Evolutionary conservation across 2,329 filamentous ascomycete species (phyloP).

Genomic region (Botryotinia calthae): DNA sequence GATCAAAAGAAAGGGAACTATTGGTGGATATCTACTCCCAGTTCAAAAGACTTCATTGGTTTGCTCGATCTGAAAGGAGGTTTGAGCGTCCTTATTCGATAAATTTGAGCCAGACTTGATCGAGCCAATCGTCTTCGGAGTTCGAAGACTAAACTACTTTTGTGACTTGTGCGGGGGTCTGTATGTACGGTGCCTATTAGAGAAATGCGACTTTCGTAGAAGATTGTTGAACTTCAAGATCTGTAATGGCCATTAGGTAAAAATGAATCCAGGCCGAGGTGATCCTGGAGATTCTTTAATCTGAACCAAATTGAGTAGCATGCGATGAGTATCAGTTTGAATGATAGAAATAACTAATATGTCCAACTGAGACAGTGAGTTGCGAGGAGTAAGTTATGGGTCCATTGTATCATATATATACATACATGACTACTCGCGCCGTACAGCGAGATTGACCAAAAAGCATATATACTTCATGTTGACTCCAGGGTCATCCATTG

Average conservation of each 20-base stretch:
- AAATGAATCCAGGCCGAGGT: not conserved
- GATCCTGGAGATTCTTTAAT: not conserved
- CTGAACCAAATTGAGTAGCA: conserved; percentile 6
- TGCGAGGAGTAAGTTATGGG: not conserved
- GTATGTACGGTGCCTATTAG: conserved; percentile 5
- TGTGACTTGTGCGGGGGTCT: conserved; percentile 11
- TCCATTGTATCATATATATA: not conserved
- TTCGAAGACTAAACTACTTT: conserved; percentile 2
- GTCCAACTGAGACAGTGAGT: not conserved
- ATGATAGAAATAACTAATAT: not conserved
- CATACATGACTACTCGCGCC: not conserved
- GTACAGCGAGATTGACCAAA: not conserved
- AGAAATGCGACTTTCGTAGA: conserved; percentile 1
- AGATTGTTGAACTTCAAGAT: conserved; percentile 12
- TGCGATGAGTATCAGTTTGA: conserved; percentile 3
- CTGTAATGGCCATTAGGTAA: conserved; percentile 13
- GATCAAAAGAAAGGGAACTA: conserved; percentile 6
- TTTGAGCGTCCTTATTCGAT: conserved; percentile 16
- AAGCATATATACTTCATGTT: not conserved
- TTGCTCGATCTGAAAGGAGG: conserved; percentile 2
- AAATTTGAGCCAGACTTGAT: conserved; percentile 11
- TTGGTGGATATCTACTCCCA: conserved; percentile 9
- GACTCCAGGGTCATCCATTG: not conserved
- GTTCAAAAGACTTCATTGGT: conserved; percentile 12
- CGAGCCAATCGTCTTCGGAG: conserved; percentile 2